Conservation (phyloP, 208 protist species). For the Trypanosoma rangeli region DNA sequence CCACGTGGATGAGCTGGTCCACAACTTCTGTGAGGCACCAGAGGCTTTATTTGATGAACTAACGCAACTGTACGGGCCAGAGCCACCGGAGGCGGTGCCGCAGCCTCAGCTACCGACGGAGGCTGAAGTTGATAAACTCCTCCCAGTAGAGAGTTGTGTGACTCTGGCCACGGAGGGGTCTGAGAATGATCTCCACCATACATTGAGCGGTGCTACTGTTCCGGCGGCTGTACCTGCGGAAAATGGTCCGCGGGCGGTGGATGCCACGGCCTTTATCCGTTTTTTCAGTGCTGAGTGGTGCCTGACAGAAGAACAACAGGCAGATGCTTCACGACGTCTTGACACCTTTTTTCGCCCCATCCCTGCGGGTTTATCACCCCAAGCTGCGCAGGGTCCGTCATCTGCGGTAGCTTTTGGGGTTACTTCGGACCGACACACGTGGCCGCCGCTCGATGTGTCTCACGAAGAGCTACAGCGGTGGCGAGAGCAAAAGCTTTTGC, state of each 20-base stretch:
- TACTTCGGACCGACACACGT: background rate
- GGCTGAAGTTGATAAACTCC: too few species aligned
- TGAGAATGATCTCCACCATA: too few species aligned
- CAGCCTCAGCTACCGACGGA: background rate
- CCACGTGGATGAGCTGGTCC: background rate
- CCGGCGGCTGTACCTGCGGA: background rate
- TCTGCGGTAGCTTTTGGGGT: too few species aligned
- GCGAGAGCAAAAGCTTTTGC: constrained; percentile 1
- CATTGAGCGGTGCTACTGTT: too few species aligned
- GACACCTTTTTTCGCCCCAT: background rate
- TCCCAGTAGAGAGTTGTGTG: too few species aligned
- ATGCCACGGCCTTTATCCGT: background rate
- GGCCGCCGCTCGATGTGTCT: background rate
- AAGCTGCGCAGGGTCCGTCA: too few species aligned
- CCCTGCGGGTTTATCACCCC: background rate
- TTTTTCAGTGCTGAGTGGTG: background rate
- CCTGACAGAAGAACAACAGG: background rate
- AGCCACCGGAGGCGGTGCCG: background rate
- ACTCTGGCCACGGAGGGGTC: too few species aligned
- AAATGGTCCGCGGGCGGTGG: background rate
- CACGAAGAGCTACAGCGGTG: background rate
- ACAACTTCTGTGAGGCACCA: background rate
- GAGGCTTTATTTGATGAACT: background rate
- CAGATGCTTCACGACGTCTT: constrained; percentile 5
- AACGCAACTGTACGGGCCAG: background rate